Percentiles rank a stretch among this genome's conserved stretches.
These are phyloP conservation scores for Starmerella kuoi DNA, from an alignment of 805 yeast genomes.

Conservation along the genomic window DNA sequence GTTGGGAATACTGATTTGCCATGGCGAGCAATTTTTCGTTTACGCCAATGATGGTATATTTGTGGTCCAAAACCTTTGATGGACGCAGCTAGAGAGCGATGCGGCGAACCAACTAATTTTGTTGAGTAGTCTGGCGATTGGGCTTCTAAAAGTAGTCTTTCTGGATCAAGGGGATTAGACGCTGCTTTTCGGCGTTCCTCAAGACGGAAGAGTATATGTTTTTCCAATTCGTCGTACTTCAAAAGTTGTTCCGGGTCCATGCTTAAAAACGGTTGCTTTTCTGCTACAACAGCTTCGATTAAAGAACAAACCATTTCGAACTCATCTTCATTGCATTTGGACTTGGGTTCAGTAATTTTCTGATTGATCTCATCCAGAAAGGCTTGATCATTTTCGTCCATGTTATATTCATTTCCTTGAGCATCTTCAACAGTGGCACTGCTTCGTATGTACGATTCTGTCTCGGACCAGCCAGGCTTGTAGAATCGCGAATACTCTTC, in stretches of 20 bases:
- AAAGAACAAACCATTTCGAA: slow-evolving; percentile 67
- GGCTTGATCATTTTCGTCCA: slow-evolving; percentile 80
- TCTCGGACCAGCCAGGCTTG: slow-evolving; percentile 51
- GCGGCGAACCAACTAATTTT: slow-evolving; percentile 16
- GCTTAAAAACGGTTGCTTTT: slow-evolving; percentile 75
- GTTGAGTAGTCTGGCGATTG: slow-evolving; percentile 21
- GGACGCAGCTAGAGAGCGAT: slow-evolving; percentile 21
- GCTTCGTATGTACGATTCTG: slow-evolving; percentile 71
- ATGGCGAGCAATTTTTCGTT: slow-evolving; percentile 51
- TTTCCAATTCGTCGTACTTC: slow-evolving; percentile 53
- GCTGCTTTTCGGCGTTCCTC: slow-evolving; percentile 31
- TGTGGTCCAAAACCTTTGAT: slow-evolving; percentile 43
- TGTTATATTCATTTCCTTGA: slow-evolving; percentile 67
- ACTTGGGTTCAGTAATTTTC: slow-evolving; percentile 16
- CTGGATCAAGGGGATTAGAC: slow-evolving; percentile 39
- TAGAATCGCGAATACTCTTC: slow-evolving; percentile 61
- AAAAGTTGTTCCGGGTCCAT: slow-evolving; percentile 75
- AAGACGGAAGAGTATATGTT: slow-evolving; percentile 31
- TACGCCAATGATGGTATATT: slow-evolving; percentile 73
- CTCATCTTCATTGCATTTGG: slow-evolving; percentile 60
- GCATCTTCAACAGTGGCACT: slow-evolving; percentile 96
- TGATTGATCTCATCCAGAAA: slow-evolving; percentile 39
- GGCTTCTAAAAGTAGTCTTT: slow-evolving; percentile 23
- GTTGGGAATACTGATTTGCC: slow-evolving; percentile 66
- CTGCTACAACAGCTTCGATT: slow-evolving; percentile 61